Percentiles rank a stretch among this genome's conserved stretches.
phyloP scores from a whole-genome alignment of 805 yeast species.

The Torulaspora maleeae region DNA sequence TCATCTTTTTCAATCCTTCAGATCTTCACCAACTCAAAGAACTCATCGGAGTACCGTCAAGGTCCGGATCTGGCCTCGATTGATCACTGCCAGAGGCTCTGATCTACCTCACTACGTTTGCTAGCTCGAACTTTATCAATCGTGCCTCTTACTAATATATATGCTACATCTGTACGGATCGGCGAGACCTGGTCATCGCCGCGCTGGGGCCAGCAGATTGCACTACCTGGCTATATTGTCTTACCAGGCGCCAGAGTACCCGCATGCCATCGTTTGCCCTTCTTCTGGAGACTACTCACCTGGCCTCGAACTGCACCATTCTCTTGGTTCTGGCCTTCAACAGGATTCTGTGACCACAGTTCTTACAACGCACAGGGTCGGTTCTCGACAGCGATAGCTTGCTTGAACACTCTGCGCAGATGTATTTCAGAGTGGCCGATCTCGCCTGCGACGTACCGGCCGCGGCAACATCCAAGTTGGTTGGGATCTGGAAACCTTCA shows the following conservation, averaged over 20 bases:
- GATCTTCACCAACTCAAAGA: neutral
- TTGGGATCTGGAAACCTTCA: conserved; percentile 85
- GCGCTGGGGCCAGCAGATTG: neutral
- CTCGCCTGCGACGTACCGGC: conserved; percentile 66
- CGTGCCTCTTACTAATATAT: neutral
- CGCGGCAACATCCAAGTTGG: conserved; percentile 80
- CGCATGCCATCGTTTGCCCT: no score
- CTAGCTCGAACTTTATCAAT: neutral
- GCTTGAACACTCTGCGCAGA: conserved; percentile 95
- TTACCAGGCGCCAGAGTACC: no score
- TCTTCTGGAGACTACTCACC: conserved; percentile 37
- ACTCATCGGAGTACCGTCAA: neutral
- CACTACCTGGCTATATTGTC: no score
- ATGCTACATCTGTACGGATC: conserved; percentile 6
- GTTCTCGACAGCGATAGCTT: conserved; percentile 81
- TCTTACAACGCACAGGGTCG: conserved; percentile 97
- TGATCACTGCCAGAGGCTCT: no score
- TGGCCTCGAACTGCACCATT: conserved; percentile 86
- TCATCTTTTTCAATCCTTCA: conserved; percentile 4
- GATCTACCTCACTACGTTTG: no score
- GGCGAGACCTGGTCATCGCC: neutral
- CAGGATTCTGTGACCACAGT: conserved; percentile 96
- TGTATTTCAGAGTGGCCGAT: conserved; percentile 82
- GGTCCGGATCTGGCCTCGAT: neutral
- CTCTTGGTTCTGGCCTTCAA: conserved; percentile 97